Evolutionary conservation across 805 yeast species (phyloP), one percentile per base, ranked within the genome.

Genomic region (Diddensiella caesifluorescens): DNA sequence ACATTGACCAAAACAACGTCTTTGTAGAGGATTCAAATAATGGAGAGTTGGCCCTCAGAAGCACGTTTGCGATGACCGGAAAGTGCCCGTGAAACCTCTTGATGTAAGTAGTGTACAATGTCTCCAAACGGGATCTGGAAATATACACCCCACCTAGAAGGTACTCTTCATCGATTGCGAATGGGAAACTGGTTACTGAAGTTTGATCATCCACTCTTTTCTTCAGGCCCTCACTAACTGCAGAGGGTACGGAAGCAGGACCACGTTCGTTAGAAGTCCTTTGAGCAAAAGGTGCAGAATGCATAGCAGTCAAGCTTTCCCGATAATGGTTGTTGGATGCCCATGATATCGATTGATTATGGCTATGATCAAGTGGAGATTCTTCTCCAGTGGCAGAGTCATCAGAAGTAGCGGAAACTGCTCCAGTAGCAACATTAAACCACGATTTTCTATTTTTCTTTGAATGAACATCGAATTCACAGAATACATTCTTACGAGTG

Each of bases 401-500:
- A n/a, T n/a, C n/a, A n/a, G n/a, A n/a, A n/a, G n/a, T n/a, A n/a
- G n/a, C n/a, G n/a, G n/a, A n/a, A 18, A 9, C 6, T 3, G 5
- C 15, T 6, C 31, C 20, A n/a, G n/a, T n/a, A 5, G 25, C n/a
- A 21, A 19, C 15, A 9, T 16, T 10, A n/a, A 21, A 12, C 32
- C 32, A 29, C 19, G 32, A 7, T 7, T 13, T 29, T 13, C 32
- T 7, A 7, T 19, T 19, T 13, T 29, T 13, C 6, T 19, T 7
- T 29, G 32, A 13, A 7, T n/a, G 7, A 29, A n/a, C 15, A 13
- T 29, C 32, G 15, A 29, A 26, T 55, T 85, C 92, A 65, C 95
- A 85, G 41, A 69, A 72, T 30, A 83, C 64, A 2, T 77, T 80
- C 83, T 81, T 80, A 54, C 80, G 69, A 43, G 78, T 79, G 63